Evolutionary conservation across 495 filamentous ascomycete species (phyloP).

Genomic region (Thermothielavioides terrestris): DNA sequence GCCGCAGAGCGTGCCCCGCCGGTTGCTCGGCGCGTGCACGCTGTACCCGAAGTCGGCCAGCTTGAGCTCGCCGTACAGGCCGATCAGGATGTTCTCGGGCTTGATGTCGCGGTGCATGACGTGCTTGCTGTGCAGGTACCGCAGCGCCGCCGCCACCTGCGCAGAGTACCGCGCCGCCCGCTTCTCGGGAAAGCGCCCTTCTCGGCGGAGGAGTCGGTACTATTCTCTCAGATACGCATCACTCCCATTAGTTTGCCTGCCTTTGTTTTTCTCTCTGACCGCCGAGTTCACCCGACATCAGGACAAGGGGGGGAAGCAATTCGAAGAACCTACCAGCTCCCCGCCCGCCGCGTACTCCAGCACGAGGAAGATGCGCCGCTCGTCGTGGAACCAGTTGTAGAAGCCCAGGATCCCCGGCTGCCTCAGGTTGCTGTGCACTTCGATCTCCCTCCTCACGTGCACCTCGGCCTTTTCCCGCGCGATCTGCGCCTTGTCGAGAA

Average conservation of each 20-base stretch:
- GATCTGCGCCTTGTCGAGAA: slow-evolving; percentile 89
- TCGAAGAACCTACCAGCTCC: no score
- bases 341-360: slow-evolving; percentile 95
- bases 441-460: slow-evolving; percentile 92
- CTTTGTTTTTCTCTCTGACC: no score
- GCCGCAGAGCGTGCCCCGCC: slow-evolving; percentile 91
- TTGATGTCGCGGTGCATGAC: slow-evolving; percentile 99
- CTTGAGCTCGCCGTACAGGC: slow-evolving; percentile 97
- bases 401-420: slow-evolving; percentile 93
- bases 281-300: no score
- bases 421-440: slow-evolving; percentile 92
- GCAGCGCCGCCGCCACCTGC: slow-evolving; percentile 90
- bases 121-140: slow-evolving; percentile 93
- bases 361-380: slow-evolving; percentile 90
- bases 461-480: slow-evolving; percentile 82
- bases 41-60: slow-evolving; percentile 98
- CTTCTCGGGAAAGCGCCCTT: slow-evolving; percentile 86
- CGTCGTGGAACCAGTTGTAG: slow-evolving; percentile 95
- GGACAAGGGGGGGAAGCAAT: no score
- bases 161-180: slow-evolving; percentile 94
- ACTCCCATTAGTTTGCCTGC: no score
- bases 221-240: no score
- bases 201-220: slow-evolving; percentile 90
- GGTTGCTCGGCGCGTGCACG: slow-evolving; percentile 92
- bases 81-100: slow-evolving; percentile 97